A percentile compares a stretch with the other conserved stretches of the same genome.
Evolutionary conservation across 345 rosid species (phyloP).

Genomic region (Raphanus raphanistrum): DNA sequence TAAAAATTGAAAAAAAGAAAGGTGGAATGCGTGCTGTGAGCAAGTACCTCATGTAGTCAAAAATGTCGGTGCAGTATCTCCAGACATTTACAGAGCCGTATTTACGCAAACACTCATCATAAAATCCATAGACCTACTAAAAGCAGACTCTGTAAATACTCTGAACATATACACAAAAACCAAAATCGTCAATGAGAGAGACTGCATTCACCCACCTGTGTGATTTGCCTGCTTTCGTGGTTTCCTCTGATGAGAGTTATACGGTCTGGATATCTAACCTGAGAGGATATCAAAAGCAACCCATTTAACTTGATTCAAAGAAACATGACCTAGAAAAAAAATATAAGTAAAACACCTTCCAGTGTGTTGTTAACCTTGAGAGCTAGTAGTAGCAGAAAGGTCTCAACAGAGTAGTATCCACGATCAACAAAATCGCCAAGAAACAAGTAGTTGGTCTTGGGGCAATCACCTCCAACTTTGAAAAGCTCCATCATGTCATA

Average conservation of each 20-base stretch:
- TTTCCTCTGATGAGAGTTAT: conserved; percentile 93
- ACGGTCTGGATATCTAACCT: conserved; percentile 97
- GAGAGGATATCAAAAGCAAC: conserved; percentile 37
- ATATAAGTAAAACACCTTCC: neutral
- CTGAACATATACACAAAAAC: neutral
- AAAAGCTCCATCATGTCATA: conserved; percentile 98
- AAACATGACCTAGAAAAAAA: neutral
- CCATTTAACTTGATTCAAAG: neutral
- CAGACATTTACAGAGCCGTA: conserved; percentile 95
- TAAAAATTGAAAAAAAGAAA: neutral
- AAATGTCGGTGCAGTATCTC: conserved; percentile 96
- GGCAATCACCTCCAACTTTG: conserved; percentile 93
- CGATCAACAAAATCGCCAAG: conserved; percentile 98
- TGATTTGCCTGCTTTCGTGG: conserved; percentile 97
- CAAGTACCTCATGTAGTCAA: conserved; percentile 88
- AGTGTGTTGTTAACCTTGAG: conserved; percentile 70
- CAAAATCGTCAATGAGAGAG: conserved; percentile 9
- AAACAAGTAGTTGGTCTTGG: conserved; percentile 91
- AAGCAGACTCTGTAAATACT: conserved; percentile 24
- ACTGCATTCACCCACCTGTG: conserved; percentile 77
- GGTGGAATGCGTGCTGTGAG: neutral
- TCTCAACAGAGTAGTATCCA: conserved; percentile 94
- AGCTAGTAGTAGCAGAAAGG: conserved; percentile 89
- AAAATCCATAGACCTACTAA: conserved; percentile 88
- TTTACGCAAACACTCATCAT: conserved; percentile 92